These are phyloP conservation scores for Gyromitra esculenta DNA, from an alignment of 2,329 filamentous ascomycete species.

Conservation along the genomic window DNA sequence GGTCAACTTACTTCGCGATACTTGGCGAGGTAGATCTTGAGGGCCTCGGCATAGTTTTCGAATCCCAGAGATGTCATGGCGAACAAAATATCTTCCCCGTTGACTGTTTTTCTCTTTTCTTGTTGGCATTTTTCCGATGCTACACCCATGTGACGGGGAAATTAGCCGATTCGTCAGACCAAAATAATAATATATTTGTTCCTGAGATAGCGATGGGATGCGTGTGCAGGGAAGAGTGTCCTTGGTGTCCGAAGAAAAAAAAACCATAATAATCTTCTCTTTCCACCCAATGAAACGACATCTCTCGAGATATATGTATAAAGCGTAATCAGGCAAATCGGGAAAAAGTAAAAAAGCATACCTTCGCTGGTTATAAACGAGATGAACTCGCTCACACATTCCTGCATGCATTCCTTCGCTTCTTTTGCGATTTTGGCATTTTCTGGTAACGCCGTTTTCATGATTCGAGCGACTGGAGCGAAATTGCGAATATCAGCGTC, in stretches of 20 bases:
- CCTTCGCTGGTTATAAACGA: slow-evolving; percentile 99
- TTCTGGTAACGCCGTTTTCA: slow-evolving; percentile 96
- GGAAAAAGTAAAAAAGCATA: slow-evolving; percentile 61
- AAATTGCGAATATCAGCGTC: slow-evolving; percentile 96
- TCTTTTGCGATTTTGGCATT: slow-evolving; percentile 99
- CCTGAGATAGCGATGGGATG: slow-evolving; percentile 34
- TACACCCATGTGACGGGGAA: slow-evolving; percentile 62
- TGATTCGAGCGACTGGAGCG: slow-evolving; percentile 96
- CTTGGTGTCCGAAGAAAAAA: slow-evolving; percentile 37
- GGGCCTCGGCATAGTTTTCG: slow-evolving; percentile 96
- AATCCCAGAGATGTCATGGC: slow-evolving; percentile 99
- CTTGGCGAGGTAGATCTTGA: slow-evolving; percentile 97
- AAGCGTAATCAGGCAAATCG: slow-evolving; percentile 31
- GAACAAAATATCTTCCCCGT: slow-evolving; percentile 97
- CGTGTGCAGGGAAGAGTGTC: slow-evolving; percentile 47
- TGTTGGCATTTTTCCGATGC: slow-evolving; percentile 99
- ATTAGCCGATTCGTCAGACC: slow-evolving; percentile 54
- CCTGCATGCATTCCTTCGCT: slow-evolving; percentile 99
- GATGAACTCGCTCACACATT: slow-evolving; percentile 99
- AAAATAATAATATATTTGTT: slow-evolving; percentile 38
- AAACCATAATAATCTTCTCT: slow-evolving; percentile 1
- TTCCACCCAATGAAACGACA: slow-evolving; percentile 40
- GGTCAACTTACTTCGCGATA: slow-evolving; percentile 86
- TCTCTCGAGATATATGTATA: slow-evolving; percentile 43
- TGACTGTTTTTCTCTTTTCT: slow-evolving; percentile 98